Evolutionary conservation across 768 basidiomycete species (phyloP), one percentile per base, ranked within the genome.

Genomic region (Pisolithus tinctorius): DNA sequence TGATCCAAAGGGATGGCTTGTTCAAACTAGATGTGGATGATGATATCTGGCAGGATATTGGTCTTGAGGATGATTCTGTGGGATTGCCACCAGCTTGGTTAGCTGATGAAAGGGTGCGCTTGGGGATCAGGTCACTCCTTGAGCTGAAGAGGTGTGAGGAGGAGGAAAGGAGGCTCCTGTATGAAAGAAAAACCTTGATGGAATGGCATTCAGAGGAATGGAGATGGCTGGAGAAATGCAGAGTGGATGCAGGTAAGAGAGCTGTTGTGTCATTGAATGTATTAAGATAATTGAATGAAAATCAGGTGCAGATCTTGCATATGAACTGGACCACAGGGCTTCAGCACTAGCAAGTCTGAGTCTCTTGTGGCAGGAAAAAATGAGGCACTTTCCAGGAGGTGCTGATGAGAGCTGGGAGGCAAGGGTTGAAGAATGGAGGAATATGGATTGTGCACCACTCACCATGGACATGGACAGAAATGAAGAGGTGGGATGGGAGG

Each of bases 21-120:
- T 73, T 63, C 40, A 48, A 51, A 1, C 56, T 73, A 0, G 69
- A 71, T 58, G 66, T 73, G 26, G 69, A 71, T 59, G 67, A 69
- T 53, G 54, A 57, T 16, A 69, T 71, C 16, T 73, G 71, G 68
- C 60, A 69, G 45, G 64, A 70, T 48, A 17, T 60, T 41, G 67
- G 67, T 1, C 55, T 71, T 17, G 57, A 54, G 37, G 61, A 67
- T 23, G 56, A 63, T 39, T 5, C 20, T 10, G 49, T 43, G 25
- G 47, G 38, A 1, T 34, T 3, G 2, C 51, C 49, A 2, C 61
- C 63, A 30, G 45, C 17, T 7, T 62, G 61, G 62, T 41, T 62
- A 4, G 34, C 39, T 4, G 52, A 63, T 53, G 58, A 63, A 17
- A 45, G 44, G 3, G 52, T 63, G 6, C 10, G 47, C 1, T 23